Percentiles rank a stretch among this genome's conserved stretches.
phyloP scores from a whole-genome alignment of 495 filamentous ascomycete species.

The Letharia lupina region DNA sequence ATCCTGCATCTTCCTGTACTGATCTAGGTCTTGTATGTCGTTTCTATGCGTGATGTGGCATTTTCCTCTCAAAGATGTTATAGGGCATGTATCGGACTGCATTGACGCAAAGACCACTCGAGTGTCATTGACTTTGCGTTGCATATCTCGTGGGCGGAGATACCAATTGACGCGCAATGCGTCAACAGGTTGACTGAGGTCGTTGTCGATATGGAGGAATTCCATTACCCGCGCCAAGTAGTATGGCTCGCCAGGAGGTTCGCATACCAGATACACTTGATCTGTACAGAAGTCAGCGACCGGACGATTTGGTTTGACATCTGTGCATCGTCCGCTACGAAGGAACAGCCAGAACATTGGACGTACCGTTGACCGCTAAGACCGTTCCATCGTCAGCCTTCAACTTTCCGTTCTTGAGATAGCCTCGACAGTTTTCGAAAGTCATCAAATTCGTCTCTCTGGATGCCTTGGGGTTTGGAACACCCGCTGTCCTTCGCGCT shows the following conservation, averaged over 20 bases:
- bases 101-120: slow-evolving; percentile 89
- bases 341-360: slow-evolving; percentile 13
- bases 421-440: slow-evolving; percentile 63
- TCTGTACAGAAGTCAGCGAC: slow-evolving; percentile 49
- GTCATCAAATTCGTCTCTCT: slow-evolving; percentile 71
- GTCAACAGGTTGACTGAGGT: slow-evolving; percentile 66
- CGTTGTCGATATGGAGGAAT: slow-evolving; percentile 74
- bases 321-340: background rate
- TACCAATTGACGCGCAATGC: slow-evolving; percentile 94
- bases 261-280: slow-evolving; percentile 93
- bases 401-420: slow-evolving; percentile 68
- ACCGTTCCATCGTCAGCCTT: slow-evolving; percentile 85
- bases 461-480: slow-evolving; percentile 27
- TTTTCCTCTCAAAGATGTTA: slow-evolving; percentile 85
- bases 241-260: slow-evolving; percentile 96
- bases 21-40: slow-evolving; percentile 74
- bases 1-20: slow-evolving; percentile 74
- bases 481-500: slow-evolving; percentile 32
- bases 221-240: slow-evolving; percentile 96
- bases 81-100: slow-evolving; percentile 93
- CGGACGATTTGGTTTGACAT: slow-evolving; percentile 2
- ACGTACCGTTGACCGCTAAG: slow-evolving; percentile 77
- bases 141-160: slow-evolving; percentile 92
- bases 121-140: slow-evolving; percentile 80
- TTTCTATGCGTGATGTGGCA: slow-evolving; percentile 79